Conservation (phyloP, 73 alveolate genomes). For the Durusdinium trenchii region DNA sequence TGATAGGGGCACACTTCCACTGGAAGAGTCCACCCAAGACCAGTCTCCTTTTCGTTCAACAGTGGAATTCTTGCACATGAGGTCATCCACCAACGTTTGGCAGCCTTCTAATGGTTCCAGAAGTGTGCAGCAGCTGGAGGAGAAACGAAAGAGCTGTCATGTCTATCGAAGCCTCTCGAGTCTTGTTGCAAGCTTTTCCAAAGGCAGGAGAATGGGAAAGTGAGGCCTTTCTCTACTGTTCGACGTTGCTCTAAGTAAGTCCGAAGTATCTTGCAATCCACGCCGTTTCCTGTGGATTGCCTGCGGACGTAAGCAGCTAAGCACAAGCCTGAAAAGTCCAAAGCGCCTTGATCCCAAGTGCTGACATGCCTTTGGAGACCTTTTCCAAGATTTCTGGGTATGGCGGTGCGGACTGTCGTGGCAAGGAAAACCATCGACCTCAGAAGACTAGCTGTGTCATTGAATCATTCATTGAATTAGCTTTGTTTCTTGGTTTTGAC, state of each 20-base stretch:
- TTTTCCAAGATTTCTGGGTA: too few species aligned
- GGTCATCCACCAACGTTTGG: slow-evolving; percentile 41
- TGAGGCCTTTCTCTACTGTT: background rate
- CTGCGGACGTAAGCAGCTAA: background rate
- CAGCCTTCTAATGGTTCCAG: slow-evolving; percentile 14
- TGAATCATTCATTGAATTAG: too few species aligned
- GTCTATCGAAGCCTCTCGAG: too few species aligned
- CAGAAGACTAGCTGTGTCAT: too few species aligned
- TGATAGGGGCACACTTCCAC: background rate
- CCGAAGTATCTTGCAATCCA: background rate
- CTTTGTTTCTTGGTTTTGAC: too few species aligned
- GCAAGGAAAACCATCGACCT: too few species aligned
- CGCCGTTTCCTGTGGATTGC: background rate
- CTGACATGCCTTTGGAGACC: too few species aligned
- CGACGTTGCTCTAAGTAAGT: background rate
- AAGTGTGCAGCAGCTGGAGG: slow-evolving; percentile 45
- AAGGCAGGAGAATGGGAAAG: background rate
- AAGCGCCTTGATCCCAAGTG: too few species aligned
- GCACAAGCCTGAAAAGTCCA: too few species aligned
- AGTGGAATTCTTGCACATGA: background rate
- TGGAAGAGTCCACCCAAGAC: background rate
- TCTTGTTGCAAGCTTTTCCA: too few species aligned
- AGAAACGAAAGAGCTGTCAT: too few species aligned
- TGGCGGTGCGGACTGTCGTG: too few species aligned
- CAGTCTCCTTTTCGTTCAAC: background rate